These are phyloP conservation scores for Acacia acuminata DNA, from an alignment of 306 rosid species.

Conservation along the genomic window DNA sequence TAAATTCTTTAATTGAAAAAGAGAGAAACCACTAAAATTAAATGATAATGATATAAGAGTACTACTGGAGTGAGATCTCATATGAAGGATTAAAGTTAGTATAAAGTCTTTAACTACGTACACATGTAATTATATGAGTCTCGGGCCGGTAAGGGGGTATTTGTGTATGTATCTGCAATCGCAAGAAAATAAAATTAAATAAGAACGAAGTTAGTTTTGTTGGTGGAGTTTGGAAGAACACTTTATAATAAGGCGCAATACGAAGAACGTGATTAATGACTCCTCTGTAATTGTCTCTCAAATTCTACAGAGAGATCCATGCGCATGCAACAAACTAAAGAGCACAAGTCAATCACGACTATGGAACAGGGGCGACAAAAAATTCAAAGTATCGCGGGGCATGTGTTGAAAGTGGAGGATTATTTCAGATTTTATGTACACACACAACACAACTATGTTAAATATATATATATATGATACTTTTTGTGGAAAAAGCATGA, in stretches of 20 bases:
- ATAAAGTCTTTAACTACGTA: too few relatives aligned
- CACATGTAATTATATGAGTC: too few relatives aligned
- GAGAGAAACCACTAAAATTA: too few relatives aligned
- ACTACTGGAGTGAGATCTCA: too few relatives aligned
- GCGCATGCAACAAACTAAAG: not conserved
- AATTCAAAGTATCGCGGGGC: not conserved
- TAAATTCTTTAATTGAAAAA: too few relatives aligned
- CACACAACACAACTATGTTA: too few relatives aligned
- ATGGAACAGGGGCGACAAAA: not conserved
- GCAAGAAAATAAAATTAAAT: too few relatives aligned
- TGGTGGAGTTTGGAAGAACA: not conserved
- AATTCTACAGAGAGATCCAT: not conserved
- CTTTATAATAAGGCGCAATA: not conserved
- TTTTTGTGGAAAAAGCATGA: not conserved
- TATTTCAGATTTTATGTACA: not conserved
- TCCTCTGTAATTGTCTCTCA: not conserved
- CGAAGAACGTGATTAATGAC: not conserved
- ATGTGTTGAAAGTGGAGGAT: not conserved
- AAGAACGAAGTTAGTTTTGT: not conserved
- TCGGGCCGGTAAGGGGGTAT: too few relatives aligned
- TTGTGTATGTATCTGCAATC: too few relatives aligned
- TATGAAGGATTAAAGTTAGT: too few relatives aligned
- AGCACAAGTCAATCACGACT: not conserved
- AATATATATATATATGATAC: too few relatives aligned
- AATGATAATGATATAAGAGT: too few relatives aligned